Evolutionary conservation across 169 alveolate genomes (phyloP).

Genomic region (Neospora caninum): DNA sequence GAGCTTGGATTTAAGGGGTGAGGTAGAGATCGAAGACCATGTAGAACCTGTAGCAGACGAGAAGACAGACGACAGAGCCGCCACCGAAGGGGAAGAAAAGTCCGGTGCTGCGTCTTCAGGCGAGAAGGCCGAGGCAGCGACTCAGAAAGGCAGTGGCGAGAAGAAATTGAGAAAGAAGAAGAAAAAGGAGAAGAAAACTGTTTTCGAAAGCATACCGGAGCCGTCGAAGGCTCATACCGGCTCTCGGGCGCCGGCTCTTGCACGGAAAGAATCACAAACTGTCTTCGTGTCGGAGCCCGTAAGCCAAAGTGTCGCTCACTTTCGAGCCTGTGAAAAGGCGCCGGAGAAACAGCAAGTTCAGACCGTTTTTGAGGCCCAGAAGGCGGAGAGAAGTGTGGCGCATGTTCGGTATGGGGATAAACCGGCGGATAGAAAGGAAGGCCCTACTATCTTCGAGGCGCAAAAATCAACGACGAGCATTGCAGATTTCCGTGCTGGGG

Average conservation of each 20-base stretch:
- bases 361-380: slow-evolving; percentile 9
- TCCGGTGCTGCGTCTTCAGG: background rate
- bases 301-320: background rate
- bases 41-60: background rate
- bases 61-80: background rate
- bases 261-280: slow-evolving; percentile 4
- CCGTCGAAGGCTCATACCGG: slow-evolving; percentile 36
- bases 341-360: background rate
- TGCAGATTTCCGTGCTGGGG: background rate
- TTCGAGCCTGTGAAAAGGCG: background rate
- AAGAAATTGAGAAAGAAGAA: slow-evolving; percentile 14
- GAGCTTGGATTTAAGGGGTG: background rate
- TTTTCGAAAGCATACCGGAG: slow-evolving; percentile 10
- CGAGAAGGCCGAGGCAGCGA: background rate
- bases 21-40: background rate
- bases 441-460: background rate
- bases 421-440: background rate
- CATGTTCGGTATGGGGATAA: background rate
- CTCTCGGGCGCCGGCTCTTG: background rate
- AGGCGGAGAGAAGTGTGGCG: background rate
- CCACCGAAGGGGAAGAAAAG: background rate
- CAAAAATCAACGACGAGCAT: background rate
- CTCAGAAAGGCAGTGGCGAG: background rate
- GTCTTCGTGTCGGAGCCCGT: background rate
- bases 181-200: slow-evolving; percentile 36